Conservation (phyloP, 2,329 filamentous ascomycete genomes). For the Aciculosporium take region DNA sequence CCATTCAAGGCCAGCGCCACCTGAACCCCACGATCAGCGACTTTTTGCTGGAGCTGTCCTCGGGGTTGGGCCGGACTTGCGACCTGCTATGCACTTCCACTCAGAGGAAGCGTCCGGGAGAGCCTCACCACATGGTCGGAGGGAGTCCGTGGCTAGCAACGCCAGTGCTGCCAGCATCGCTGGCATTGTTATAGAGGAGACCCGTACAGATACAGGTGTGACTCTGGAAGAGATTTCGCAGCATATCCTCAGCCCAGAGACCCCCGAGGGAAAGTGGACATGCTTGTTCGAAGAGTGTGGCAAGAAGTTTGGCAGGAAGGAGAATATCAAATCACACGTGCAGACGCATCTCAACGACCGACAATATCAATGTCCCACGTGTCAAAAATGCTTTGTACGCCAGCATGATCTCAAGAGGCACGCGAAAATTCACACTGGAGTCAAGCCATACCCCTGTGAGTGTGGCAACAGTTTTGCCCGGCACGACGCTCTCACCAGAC, state of each 20-base stretch:
- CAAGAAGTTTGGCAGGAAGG: constrained; percentile 89
- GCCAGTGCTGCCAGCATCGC: constrained; percentile 45
- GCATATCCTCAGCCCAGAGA: constrained; percentile 59
- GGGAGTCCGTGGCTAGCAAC: constrained; percentile 44
- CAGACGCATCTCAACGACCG: constrained; percentile 95
- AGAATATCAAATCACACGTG: constrained; percentile 97
- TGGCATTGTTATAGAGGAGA: constrained; percentile 49
- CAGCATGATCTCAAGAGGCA: constrained; percentile 96
- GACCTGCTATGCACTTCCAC: constrained; percentile 9
- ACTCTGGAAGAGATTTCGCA: constrained; percentile 70
- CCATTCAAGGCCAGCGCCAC: constrained; percentile 37
- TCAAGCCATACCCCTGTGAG: constrained; percentile 88
- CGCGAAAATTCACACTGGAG: constrained; percentile 90
- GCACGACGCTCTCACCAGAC: constrained; percentile 86
- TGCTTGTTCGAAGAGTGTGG: constrained; percentile 67
- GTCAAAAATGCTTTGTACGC: constrained; percentile 89
- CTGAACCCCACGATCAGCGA: constrained; percentile 20
- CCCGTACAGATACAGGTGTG: constrained; percentile 66
- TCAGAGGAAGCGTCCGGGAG: constrained; percentile 10
- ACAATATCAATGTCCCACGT: constrained; percentile 86
- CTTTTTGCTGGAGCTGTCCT: constrained; percentile 27
- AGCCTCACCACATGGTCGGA: constrained; percentile 34
- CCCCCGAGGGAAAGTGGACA: constrained; percentile 62
- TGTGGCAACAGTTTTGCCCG: constrained; percentile 91
- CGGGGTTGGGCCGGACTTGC: constrained; percentile 28